Evolutionary conservation across 305 asterid genomes (phyloP), one percentile per base, ranked within the genome.

Genomic region (Ajuga reptans): DNA sequence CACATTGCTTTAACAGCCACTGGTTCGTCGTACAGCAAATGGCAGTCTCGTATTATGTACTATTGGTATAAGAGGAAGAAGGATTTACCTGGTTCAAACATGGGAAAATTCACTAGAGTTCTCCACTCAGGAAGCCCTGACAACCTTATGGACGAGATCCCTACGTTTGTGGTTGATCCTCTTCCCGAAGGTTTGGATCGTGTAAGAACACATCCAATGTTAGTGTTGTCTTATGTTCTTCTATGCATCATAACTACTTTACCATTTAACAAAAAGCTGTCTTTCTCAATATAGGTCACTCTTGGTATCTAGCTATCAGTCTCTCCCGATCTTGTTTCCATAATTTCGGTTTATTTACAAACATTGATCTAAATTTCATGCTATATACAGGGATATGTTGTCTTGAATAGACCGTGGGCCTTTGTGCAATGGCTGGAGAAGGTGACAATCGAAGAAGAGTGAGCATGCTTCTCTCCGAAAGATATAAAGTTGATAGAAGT

Each of bases 11-110:
- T 80, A 29, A 79, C 88, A 2, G 81, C 84, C 39, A 74, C 83
- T 2, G 77, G 60, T 59, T 0, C 72, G 39, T 66, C 77, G 5
- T 86, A 86, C 72, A 84, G 87, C 82, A 77, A 81, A 71, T 84
- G 89, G 92, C 89, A 85, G 62, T 80, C 83, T 37, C 89, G 89
- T 33, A 82, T 83, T 9, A 86, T 83, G 90, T 86, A 84, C 71
- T 86, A 83, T 12, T 88, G 88, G 88, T 86, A 81, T 64, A 72
- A 67, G 78, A 81, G 77, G 75, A 78, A 64, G 71, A 85, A 81
- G 73, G 81, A 77, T 63, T 81, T 84, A 42, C 82, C 84, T 0
- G 86, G 84, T 7, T 85, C 88, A 5, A 86, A 83, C 31, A 84
- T 85, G 89, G 88, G 87, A 11, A 77, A 71, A 37, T 77, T 86